Percentiles rank a stretch among this genome's conserved stretches.
phyloP scores from a whole-genome alignment of 768 basidiomycete genomes.

The Ephemerocybe angulata region DNA sequence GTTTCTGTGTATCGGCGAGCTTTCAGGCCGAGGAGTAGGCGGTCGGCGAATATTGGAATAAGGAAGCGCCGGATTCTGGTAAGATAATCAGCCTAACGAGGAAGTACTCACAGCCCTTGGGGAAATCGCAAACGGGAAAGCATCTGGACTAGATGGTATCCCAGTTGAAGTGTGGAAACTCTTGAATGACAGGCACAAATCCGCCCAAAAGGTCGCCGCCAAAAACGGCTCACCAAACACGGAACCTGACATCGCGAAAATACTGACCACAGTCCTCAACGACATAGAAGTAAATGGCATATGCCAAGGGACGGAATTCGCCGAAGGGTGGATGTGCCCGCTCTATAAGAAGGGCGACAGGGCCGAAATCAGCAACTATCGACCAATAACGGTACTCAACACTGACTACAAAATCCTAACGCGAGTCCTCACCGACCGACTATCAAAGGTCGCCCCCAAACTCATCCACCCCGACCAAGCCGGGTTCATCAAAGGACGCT shows the following conservation, averaged over 20 bases:
- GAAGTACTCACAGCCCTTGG: not conserved
- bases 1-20: too few relatives aligned
- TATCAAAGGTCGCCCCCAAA: constrained; percentile 8
- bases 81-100: too few relatives aligned
- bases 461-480: constrained; percentile 33
- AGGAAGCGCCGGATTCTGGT: too few relatives aligned
- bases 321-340: constrained; percentile 33
- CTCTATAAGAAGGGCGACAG: constrained; percentile 41
- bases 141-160: constrained; percentile 20
- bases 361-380: constrained; percentile 28
- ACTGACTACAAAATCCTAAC: constrained; percentile 32
- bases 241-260: too few relatives aligned
- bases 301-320: constrained; percentile 15
- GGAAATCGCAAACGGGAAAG: constrained; percentile 9
- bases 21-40: too few relatives aligned
- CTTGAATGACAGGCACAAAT: not conserved
- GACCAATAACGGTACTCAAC: constrained; percentile 33
- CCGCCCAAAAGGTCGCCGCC: not conserved
- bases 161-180: constrained; percentile 26
- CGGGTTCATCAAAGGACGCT: constrained; percentile 29
- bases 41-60: too few relatives aligned
- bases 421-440: constrained; percentile 17
- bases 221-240: not conserved
- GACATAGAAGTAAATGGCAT: constrained; percentile 28
- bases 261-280: constrained; percentile 16